phyloP scores from a whole-genome alignment of 768 basidiomycete genomes.

The Collybia mongolica region DNA sequence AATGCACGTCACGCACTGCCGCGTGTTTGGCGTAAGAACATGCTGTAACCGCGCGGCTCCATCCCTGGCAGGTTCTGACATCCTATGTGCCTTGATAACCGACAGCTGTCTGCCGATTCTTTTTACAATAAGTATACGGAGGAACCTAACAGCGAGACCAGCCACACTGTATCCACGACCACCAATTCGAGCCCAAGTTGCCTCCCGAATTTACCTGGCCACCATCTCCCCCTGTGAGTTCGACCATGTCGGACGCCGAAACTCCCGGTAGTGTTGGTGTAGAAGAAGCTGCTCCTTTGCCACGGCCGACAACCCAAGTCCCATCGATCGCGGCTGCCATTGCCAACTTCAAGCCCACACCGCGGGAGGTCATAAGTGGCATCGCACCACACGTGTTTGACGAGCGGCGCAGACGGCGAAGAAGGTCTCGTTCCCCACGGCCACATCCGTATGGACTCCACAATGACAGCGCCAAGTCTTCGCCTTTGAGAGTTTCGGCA shows the following conservation, averaged over 20 bases:
- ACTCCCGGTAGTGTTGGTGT: too few species aligned
- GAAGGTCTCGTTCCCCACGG: constrained; percentile 17
- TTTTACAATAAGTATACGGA: not conserved
- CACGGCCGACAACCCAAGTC: too few species aligned
- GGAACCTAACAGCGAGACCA: not conserved
- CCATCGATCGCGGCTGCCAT: constrained; percentile 26
- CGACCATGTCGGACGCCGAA: too few species aligned
- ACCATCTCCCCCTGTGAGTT: too few species aligned
- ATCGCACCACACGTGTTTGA: constrained; percentile 48
- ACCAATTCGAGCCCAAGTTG: not conserved
- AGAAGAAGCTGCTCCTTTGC: too few species aligned
- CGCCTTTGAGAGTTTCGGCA: constrained; percentile 31
- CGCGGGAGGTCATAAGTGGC: constrained; percentile 40
- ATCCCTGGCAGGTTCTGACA: constrained; percentile 12
- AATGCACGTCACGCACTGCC: constrained; percentile 12
- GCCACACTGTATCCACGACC: not conserved
- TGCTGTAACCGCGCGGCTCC: constrained; percentile 21
- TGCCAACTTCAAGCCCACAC: constrained; percentile 39
- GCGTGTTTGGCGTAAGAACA: constrained; percentile 16
- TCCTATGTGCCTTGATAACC: constrained; percentile 8
- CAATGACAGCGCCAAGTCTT: constrained; percentile 24
- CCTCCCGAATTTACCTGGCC: too few species aligned
- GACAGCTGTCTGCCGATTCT: not conserved
- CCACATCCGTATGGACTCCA: constrained; percentile 10
- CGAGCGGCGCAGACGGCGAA: constrained; percentile 30